Evolutionary conservation across 495 filamentous ascomycete species (phyloP).

Genomic region (Massariosphaeria phaeospora): DNA sequence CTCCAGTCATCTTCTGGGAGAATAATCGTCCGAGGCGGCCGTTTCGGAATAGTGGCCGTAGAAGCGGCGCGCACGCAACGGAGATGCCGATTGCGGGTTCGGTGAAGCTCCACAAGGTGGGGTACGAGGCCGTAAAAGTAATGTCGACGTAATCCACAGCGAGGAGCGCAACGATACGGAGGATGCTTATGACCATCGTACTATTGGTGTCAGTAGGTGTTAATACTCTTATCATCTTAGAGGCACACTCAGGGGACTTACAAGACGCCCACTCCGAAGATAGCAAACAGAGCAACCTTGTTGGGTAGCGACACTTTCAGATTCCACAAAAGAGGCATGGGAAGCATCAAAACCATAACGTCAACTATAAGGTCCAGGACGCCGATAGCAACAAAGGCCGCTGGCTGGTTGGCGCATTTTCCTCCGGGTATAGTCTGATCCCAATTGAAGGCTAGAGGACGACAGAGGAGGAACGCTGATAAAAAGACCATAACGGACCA

Average conservation of each 20-base stretch:
- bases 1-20: too few relatives aligned
- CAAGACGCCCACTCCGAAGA: conserved; percentile 13
- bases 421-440: conserved; percentile 6
- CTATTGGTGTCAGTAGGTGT: background rate
- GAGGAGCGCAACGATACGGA: conserved; percentile 11
- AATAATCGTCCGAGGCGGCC: too few relatives aligned
- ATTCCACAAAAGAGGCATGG: conserved; percentile 9
- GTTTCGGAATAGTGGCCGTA: conserved; percentile 9
- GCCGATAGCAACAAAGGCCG: conserved; percentile 2
- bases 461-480: conserved; percentile 13
- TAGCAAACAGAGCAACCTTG: conserved; percentile 12
- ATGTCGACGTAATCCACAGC: conserved; percentile 5
- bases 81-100: conserved; percentile 22
- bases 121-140: conserved; percentile 18
- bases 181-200: conserved; percentile 14
- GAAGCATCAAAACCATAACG: conserved; percentile 3
- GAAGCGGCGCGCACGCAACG: conserved; percentile 19
- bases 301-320: conserved; percentile 3
- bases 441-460: conserved; percentile 18
- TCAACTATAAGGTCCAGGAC: conserved; percentile 8
- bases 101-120: conserved; percentile 16
- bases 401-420: background rate
- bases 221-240: background rate
- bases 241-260: background rate
- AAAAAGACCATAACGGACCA: conserved; percentile 6